Evolutionary conservation across 148 eudicot genomes (phyloP), one percentile per base, ranked within the genome.

Genomic region (Spergularia bocconei): DNA sequence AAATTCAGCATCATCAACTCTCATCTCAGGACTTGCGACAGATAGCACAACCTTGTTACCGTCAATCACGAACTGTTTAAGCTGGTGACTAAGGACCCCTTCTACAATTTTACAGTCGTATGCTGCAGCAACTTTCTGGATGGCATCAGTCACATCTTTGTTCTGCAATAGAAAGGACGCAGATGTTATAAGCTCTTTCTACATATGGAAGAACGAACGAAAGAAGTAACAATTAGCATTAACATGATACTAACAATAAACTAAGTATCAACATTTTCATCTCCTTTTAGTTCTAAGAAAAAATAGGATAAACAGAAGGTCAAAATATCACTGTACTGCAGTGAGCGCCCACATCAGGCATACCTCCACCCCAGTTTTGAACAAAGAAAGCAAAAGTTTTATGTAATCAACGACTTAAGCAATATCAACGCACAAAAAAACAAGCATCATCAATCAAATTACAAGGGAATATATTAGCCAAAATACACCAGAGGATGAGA

Each of bases 71-170:
- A 90, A 93, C 73, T 93, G 96, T 62, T 93, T 93, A 71, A 93
- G 70, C 77, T 93, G 98, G 75, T 93, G 98, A 67, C 91, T 90
- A 41, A 93, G 92, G 60, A 93, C 98, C 67, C 96, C 98, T 81
- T 93, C 98, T 75, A 90, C 96, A 82, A 93, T 90, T 82, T 90
- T 93, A 80, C 98, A 90, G 82, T 90, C 98, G 69, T 93, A 89
- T 5, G 98, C 98, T 63, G 90, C 89, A 63, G 96, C 98, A 79
- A 93, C 98, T 82, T 93, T 93, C 85, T 93, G 96, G 65, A 93
- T 83, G 50, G 98, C 98, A 62, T 93, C 98, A 3, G 93, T 84
- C 15, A 90, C 91, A 77, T 90, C 96, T 85, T 86, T 87, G 84
- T 90, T 93, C 98, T 93, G 84, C 69, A 47, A 85, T 11, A 48